phyloP scores from a whole-genome alignment of 345 rosid species.

The Camelina sativa region DNA sequence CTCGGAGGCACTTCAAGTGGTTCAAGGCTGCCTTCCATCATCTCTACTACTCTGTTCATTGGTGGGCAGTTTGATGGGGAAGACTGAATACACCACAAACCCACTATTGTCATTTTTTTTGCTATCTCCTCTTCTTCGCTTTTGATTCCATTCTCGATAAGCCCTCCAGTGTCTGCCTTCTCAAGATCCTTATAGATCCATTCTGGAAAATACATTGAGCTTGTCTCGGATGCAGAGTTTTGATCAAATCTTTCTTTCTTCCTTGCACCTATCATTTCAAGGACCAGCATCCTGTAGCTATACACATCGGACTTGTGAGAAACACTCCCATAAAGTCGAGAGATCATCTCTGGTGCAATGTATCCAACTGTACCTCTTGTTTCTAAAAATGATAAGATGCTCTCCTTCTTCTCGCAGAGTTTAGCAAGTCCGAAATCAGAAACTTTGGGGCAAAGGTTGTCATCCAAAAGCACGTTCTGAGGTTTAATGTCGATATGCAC shows the following conservation, averaged over 20 bases:
- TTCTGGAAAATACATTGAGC: constrained; percentile 43
- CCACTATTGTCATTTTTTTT: constrained; percentile 36
- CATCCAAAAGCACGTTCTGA: constrained; percentile 50
- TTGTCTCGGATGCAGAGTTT: constrained; percentile 1
- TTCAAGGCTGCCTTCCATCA: constrained; percentile 39
- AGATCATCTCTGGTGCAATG: constrained; percentile 54
- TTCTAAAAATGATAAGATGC: constrained; percentile 32
- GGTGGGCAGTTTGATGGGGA: constrained; percentile 38
- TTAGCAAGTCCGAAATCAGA: constrained; percentile 57
- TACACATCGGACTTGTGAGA: constrained; percentile 52
- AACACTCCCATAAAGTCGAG: constrained; percentile 33
- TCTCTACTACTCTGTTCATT: constrained; percentile 32
- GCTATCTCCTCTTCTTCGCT: constrained; percentile 21
- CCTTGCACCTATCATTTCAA: constrained; percentile 49
- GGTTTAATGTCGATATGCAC: constrained; percentile 60
- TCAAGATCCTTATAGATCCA: constrained; percentile 41
- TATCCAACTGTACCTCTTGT: constrained; percentile 52
- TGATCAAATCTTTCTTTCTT: not conserved
- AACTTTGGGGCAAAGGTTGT: constrained; percentile 44
- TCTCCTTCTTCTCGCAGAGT: constrained; percentile 41
- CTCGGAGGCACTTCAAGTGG: constrained; percentile 19
- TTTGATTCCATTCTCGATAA: not conserved
- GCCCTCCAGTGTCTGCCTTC: not conserved
- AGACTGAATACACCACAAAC: constrained; percentile 47
- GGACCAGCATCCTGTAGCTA: constrained; percentile 54